Conservation (phyloP, 2,329 filamentous ascomycete species). For the Alternaria brassicae region DNA sequence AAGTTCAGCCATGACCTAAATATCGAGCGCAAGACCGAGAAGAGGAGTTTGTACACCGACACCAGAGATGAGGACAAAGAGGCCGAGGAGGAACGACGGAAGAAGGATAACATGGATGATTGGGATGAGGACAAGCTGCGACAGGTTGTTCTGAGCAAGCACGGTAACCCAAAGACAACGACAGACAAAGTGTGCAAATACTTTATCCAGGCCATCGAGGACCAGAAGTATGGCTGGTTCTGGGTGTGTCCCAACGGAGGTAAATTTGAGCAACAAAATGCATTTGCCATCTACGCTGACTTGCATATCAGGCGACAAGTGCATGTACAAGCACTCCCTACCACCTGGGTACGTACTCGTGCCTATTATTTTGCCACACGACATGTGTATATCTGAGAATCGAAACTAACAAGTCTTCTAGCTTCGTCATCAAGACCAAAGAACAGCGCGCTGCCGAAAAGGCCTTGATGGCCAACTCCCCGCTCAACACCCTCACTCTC, state of each 20-base stretch:
- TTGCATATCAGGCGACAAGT: conserved; percentile 72
- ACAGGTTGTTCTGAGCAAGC: conserved; percentile 91
- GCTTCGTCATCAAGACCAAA: conserved; percentile 96
- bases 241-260: conserved; percentile 95
- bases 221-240: conserved; percentile 99
- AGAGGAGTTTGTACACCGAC: conserved; percentile 91
- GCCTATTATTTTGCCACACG: neutral
- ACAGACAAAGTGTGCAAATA: conserved; percentile 99
- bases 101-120: conserved; percentile 89
- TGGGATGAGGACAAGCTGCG: conserved; percentile 98
- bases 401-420: conserved; percentile 49
- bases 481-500: conserved; percentile 89
- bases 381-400: neutral
- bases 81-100: conserved; percentile 76
- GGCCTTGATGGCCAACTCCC: conserved; percentile 93
- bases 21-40: conserved; percentile 89
- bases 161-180: conserved; percentile 92
- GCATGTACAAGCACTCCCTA: conserved; percentile 97
- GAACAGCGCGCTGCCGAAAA: conserved; percentile 96
- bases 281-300: neutral
- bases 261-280: neutral
- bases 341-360: conserved; percentile 79
- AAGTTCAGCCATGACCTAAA: conserved; percentile 95
- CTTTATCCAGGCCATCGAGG: conserved; percentile 96
- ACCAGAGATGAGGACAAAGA: conserved; percentile 75